Evolutionary conservation across 1,284 basidiomycete species (phyloP), one percentile per base, ranked within the genome.

Genomic region (Rhodotorula sp.): DNA sequence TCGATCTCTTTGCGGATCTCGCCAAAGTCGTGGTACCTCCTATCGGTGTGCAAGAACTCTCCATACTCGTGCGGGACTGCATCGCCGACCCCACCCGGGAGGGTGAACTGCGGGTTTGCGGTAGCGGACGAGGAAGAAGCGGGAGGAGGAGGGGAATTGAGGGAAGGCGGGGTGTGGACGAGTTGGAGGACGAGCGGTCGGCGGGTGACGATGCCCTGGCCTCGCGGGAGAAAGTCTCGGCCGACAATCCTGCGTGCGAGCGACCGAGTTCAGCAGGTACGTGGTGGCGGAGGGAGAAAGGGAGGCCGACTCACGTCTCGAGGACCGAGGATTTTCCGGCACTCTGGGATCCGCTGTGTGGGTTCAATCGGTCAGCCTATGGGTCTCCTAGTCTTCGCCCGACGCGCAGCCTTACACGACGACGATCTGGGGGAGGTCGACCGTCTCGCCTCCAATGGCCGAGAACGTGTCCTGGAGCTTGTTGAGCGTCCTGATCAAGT

Each of bases 1-100:
- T 99, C 95, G 75, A 99, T 99, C 84, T 99, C 97, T 76, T 90
- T 90, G 52, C 94, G 86, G 76, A 99, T 91, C 78, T 98, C 95
- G 66, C 87, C 85, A 80, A 97, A 98, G 80, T 98, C 95, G 60
- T 93, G 95, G 83, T 95, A 98, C 62, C 91, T 88, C 80, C 93
- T 93, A 86, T 98, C 94, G 73, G 95, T 86, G 82, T 99, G 95
- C 47, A 98, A 86, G 82, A 99, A 99, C 82, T 99, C 95, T 64
- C 88, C 95, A 87, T 95, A 98, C 85, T 95, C 78, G 19, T 64
- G 52, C 19, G 76, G 71, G 34, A 69, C 72, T 69, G 62, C 77
- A 7, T 50, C 14, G 5, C 67, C 50, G 21, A 23, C 52, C 19
- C 61, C n/a, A 15, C 56, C 43, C 14, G 69, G 62, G 18, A 66